Base-by-base conservation (phyloP, 169 alveolate genomes). In the Cryptosporidium xiaoi region DNA sequence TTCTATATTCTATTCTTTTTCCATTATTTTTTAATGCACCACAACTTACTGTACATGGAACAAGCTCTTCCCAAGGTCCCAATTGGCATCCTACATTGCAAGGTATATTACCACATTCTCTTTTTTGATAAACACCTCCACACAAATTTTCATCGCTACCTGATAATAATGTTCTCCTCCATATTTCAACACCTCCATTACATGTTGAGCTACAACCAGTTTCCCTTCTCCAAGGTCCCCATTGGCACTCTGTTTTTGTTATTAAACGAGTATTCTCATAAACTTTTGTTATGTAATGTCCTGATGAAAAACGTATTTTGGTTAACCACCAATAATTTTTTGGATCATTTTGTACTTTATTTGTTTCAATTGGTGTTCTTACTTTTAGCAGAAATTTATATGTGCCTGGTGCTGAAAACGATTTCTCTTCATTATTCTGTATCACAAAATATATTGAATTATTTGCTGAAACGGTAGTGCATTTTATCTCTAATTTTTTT, bases 211-310 rank as follows among this genome's bases (percentile, higher is more conserved):
- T 77, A 1, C 87, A 77, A 15, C 77, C 87, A n/a, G 87, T 77
- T 56, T 77, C 87, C 44, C 71, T 55, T 77, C 87, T 77, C 87
- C 87, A 77, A 18, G 87, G 87, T 40, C 87, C 50, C 87, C 87
- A 77, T 24, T 77, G 87, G 1, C 87, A 77, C 15, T 77, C 87
- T 15, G 87, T 71, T 29, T 77, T 77, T 5, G 46, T 34, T 29
- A 77, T 44, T 50, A 77, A 24, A 60, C 87, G 69, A 6, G 87
- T 44, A 48, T 77, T 77, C n/a, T 77, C 87, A 27, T 60, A 66
- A 24, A 77, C 87, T 40, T 77, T 77, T 15, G 87, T 77, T 13
- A 77, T 77, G 27, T 77, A 77, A 6, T 77, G 87, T 5, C 87
- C 87, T 18, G 77, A 60, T 2, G 87, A 77, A 60, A 77, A 77